A percentile compares a stretch with the other conserved stretches of the same genome.
These are phyloP conservation scores for Saccharomycopsis fibuligera DNA, from an alignment of 805 yeast species.

Conservation along the genomic window DNA sequence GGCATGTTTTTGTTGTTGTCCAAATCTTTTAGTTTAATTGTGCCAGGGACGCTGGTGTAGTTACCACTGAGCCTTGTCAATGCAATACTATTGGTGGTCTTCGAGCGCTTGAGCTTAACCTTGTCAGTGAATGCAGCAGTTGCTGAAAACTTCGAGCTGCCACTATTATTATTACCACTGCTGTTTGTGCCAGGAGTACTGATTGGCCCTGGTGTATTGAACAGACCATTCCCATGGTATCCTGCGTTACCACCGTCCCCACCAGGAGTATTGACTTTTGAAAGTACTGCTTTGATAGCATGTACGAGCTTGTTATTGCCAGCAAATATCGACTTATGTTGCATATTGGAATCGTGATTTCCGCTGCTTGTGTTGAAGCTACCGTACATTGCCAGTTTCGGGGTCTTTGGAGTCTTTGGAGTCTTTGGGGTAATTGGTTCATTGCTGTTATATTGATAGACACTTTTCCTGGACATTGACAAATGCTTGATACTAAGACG, in stretches of 20 bases:
- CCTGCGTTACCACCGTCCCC: not conserved
- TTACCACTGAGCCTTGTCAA: slow-evolving; percentile 19
- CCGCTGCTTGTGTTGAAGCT: not conserved
- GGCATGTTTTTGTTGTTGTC: not conserved
- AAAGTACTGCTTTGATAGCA: slow-evolving; percentile 13
- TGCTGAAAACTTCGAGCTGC: not conserved
- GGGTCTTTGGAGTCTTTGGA: not conserved
- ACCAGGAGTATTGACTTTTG: slow-evolving; percentile 4
- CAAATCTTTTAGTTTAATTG: too few relatives aligned
- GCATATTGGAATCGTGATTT: too few relatives aligned
- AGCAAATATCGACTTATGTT: slow-evolving; percentile 11
- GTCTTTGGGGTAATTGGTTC: not conserved
- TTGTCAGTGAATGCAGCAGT: not conserved
- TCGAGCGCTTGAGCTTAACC: slow-evolving; percentile 10
- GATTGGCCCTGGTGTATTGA: not conserved
- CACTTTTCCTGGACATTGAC: slow-evolving; percentile 7
- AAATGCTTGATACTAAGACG: slow-evolving; percentile 10
- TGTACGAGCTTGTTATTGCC: slow-evolving; percentile 11
- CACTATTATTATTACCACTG: not conserved
- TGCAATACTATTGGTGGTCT: slow-evolving; percentile 10
- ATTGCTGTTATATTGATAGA: not conserved
- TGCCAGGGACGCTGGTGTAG: not conserved
- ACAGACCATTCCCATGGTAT: not conserved
- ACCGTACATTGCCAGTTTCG: not conserved
- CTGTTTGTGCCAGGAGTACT: not conserved